Evolutionary conservation across 139 green algal genomes (phyloP).

Genomic region (Micractinium sp.): DNA sequence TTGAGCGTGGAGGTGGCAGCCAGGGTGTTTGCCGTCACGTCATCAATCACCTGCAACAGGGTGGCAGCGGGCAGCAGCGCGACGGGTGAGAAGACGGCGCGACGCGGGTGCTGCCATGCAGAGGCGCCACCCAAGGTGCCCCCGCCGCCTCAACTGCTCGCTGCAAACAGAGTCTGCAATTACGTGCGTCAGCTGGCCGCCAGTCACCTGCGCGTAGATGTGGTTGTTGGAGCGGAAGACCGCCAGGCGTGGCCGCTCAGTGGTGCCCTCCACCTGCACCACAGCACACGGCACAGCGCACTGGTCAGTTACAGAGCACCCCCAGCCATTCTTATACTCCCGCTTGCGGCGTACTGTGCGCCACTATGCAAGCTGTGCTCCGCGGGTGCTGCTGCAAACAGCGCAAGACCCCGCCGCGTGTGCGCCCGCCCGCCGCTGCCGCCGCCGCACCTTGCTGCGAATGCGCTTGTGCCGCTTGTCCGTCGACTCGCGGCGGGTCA

Average conservation of each 20-base stretch:
- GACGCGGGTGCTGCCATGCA: neutral
- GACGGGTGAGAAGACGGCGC: neutral
- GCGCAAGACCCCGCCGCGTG: too few relatives aligned
- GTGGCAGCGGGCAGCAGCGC: neutral
- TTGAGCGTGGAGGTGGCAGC: conserved; percentile 80
- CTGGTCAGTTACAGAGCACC: neutral
- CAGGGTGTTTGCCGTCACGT: conserved; percentile 83
- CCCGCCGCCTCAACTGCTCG: neutral
- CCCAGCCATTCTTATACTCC: neutral
- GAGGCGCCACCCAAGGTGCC: neutral
- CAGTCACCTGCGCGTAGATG: conserved; percentile 94
- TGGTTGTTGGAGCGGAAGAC: conserved; percentile 97
- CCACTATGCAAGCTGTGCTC: neutral
- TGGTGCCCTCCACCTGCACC: conserved; percentile 87
- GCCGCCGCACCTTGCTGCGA: conserved; percentile 65
- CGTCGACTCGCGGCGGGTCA: conserved; percentile 41
- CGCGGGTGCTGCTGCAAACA: neutral
- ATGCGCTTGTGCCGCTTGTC: conserved; percentile 72
- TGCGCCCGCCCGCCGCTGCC: neutral
- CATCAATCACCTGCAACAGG: conserved; percentile 90
- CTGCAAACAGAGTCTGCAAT: neutral
- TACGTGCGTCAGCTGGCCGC: neutral
- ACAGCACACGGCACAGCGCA: neutral
- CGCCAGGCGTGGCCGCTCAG: conserved; percentile 90
- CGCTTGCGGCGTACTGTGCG: neutral